phyloP scores from a whole-genome alignment of 495 filamentous ascomycete genomes.

The Penicillium canescens region DNA sequence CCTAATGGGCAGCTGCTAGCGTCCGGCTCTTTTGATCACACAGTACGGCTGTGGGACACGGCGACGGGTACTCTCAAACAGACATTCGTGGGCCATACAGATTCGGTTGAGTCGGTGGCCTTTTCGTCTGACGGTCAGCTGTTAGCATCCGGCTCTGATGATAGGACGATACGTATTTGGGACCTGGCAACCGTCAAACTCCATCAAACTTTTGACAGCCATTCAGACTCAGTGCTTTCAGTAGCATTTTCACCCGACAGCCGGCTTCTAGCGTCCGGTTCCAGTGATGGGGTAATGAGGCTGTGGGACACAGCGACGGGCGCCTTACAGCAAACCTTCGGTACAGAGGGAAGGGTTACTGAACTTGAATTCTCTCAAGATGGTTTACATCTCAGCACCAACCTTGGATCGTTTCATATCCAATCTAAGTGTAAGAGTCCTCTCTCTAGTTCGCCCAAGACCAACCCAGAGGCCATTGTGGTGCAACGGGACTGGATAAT shows the following conservation, averaged over 20 bases:
- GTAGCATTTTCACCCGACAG: slow-evolving; percentile 26
- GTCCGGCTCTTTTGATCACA: too few relatives aligned
- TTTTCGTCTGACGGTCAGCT: too few relatives aligned
- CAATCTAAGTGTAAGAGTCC: slow-evolving; percentile 1
- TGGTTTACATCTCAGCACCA: slow-evolving; percentile 13
- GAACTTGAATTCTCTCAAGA: slow-evolving; percentile 15
- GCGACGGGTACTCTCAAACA: too few relatives aligned
- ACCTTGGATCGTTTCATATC: slow-evolving; percentile 6
- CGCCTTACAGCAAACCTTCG: slow-evolving; percentile 7
- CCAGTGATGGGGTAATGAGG: slow-evolving; percentile 17
- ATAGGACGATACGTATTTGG: too few relatives aligned
- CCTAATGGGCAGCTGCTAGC: too few relatives aligned
- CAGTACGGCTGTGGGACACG: too few relatives aligned
- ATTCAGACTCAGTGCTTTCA: background rate
- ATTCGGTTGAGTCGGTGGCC: too few relatives aligned
- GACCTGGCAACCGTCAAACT: too few relatives aligned
- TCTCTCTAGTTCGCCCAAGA: background rate
- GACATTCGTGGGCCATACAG: too few relatives aligned
- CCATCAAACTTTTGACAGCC: too few relatives aligned
- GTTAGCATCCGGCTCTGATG: too few relatives aligned
- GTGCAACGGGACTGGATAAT: slow-evolving; percentile 22
- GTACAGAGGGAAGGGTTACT: background rate
- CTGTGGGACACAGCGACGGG: slow-evolving; percentile 27
- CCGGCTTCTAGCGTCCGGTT: slow-evolving; percentile 18
- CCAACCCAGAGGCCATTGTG: slow-evolving; percentile 4